phyloP scores from a whole-genome alignment of 257 asterid species.

The Solanum pinnatisectum region DNA sequence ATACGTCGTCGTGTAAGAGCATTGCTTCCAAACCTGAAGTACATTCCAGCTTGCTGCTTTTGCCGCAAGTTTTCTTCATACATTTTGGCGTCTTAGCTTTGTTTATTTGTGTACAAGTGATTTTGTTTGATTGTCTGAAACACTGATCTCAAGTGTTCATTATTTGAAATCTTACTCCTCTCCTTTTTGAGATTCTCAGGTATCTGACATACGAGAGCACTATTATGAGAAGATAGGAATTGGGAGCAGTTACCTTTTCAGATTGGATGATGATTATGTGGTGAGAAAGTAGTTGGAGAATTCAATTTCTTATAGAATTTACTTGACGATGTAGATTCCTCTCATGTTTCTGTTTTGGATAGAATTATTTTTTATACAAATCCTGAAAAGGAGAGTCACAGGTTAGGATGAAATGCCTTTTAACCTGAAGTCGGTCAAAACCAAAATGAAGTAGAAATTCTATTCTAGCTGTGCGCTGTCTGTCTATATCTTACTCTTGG shows the following conservation, averaged over 20 bases:
- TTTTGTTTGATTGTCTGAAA: background rate
- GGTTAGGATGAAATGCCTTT: background rate
- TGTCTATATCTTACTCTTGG: background rate
- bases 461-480: background rate
- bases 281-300: constrained; percentile 30
- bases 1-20: constrained; percentile 83
- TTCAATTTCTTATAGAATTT: background rate
- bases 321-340: background rate
- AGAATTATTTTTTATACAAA: background rate
- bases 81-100: background rate
- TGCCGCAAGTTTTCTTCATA: background rate
- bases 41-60: background rate
- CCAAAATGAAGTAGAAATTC: background rate
- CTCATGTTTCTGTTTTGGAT: background rate
- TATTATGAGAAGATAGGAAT: constrained; percentile 92
- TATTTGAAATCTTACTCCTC: background rate
- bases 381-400: background rate
- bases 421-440: background rate
- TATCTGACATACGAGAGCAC: constrained; percentile 90
- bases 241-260: constrained; percentile 98
- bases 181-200: constrained; percentile 21
- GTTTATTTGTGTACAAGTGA: background rate
- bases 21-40: background rate
- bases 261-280: constrained; percentile 99
- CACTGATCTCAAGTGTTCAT: background rate